Evolutionary conservation across 371 early-diverging fungal genomes (phyloP), one percentile per base, ranked within the genome.

Genomic region (Fennellomyces sp.): DNA sequence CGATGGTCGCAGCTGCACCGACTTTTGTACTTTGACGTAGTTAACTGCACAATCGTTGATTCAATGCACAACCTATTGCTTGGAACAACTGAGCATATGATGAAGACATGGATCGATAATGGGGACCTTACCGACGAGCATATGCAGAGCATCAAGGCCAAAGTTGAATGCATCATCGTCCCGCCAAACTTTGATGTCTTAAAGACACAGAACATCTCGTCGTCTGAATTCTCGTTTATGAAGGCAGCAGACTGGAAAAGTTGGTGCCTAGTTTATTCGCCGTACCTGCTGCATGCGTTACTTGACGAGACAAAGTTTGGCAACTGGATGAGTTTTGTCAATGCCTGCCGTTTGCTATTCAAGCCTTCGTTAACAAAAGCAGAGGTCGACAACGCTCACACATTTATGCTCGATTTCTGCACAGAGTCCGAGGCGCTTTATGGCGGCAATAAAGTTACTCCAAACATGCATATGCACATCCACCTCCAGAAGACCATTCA

Each of bases 21-120:
- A 5, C 27, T 56, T 1, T 29, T 23, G 10, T 61, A 61, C 19
- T 55, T 51, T 28, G 57, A 63, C 36, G 4, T 36, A 3, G 21
- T 57, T 5, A 5, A 45, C 6, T 52, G 39, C 47, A n/a, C 57
- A 21, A 23, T 52, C n/a, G n/a, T 52, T 7, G 57, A 57, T 41
- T 47, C 52, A 0, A 63, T 63, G 63, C 63, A 57, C 19, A 63
- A 57, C 26, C 25, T 52, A 0, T 52, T 7, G 8, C 39, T 56
- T 1, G 62, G 62, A 6, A 56, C 56, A 15, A 31, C 36, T 15
- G 51, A 55, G 42, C 29, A 36, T 12, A 36, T 58, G 55, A 41
- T 26, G n/a, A 11, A 17, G 23, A 25, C 3, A 6, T 26, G 55
- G 55, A 35, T 35, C 5, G 55, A 38, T 13, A 33, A 33, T 13